Conservation (phyloP, 176 grass and related monocot genomes). For the Carex cristatella region DNA sequence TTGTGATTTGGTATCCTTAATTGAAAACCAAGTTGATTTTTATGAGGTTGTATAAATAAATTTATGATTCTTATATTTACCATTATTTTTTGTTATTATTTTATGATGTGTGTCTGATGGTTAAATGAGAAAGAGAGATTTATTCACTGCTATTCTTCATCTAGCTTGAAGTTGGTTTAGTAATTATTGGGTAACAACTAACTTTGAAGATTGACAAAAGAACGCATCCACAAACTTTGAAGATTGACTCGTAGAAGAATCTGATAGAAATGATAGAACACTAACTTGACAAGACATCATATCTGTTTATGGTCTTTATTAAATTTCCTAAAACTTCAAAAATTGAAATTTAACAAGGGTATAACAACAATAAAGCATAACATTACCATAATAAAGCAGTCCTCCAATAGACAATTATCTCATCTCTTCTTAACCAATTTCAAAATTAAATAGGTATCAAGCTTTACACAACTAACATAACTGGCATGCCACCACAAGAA, state of each 20-base stretch:
- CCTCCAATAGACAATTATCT: not conserved
- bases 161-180: not conserved
- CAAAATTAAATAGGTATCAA: constrained; percentile 3
- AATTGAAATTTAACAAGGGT: not conserved
- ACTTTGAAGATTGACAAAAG: not conserved
- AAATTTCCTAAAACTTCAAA: not conserved
- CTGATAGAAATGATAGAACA: not conserved
- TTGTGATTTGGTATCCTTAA: not conserved
- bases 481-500: not conserved
- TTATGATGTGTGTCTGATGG: not conserved
- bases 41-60: not conserved
- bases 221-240: not conserved
- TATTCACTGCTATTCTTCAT: not conserved
- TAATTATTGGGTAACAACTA: not conserved
- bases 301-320: not conserved
- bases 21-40: not conserved
- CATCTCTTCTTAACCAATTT: not conserved
- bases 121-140: not conserved
- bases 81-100: not conserved
- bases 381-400: not conserved
- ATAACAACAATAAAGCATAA: not conserved
- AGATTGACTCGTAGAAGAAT: not conserved
- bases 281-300: not conserved
- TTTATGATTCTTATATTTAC: not conserved
- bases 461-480: constrained; percentile 12